Conservation (phyloP, 257 asterid genomes). For the Linaria vulgaris region DNA sequence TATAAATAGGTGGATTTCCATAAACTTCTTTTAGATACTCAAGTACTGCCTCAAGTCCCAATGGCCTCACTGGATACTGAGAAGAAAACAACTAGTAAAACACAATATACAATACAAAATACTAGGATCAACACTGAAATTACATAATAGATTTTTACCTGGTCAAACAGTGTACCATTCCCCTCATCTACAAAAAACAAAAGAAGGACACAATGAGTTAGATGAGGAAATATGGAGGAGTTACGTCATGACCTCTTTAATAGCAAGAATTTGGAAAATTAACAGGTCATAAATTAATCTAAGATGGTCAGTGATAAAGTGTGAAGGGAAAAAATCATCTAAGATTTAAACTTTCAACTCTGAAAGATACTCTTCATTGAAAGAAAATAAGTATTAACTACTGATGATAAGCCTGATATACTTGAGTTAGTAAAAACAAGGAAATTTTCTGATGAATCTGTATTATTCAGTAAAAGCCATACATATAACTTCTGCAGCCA, state of each 20-base stretch:
- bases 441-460: too few species aligned
- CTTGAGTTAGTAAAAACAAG: background rate
- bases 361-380: background rate
- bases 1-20: slow-evolving; percentile 52
- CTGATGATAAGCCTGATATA: background rate
- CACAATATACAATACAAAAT: background rate
- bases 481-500: slow-evolving; percentile 26
- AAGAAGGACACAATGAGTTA: background rate
- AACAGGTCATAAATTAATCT: background rate
- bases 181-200: background rate
- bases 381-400: background rate
- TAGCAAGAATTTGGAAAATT: background rate
- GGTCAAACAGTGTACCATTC: slow-evolving; percentile 5
- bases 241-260: background rate
- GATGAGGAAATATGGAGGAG: background rate
- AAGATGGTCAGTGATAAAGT: background rate
- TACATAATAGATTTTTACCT: slow-evolving; percentile 19
- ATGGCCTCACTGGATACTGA: slow-evolving; percentile 34
- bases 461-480: slow-evolving; percentile 20
- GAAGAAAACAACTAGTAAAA: slow-evolving; percentile 14
- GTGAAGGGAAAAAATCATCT: background rate
- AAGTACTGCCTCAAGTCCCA: slow-evolving; percentile 39
- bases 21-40: slow-evolving; percentile 44
- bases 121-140: background rate
- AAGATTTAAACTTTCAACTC: background rate